Conservation (phyloP, 192 early-diverging fungal species). For the Linnemannia schmuckeri region DNA sequence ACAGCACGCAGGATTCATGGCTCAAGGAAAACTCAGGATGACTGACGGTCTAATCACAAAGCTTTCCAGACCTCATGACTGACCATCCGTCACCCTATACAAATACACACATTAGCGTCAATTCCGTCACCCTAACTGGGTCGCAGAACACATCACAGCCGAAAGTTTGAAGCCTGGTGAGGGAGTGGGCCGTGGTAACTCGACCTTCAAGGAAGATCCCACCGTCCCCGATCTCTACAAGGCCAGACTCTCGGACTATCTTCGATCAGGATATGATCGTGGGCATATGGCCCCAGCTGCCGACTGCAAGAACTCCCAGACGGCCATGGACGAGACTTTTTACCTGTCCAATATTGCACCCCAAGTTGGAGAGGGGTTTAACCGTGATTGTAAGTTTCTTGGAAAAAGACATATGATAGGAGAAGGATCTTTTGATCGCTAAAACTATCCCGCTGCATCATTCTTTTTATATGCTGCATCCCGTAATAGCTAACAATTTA, state of each 20-base stretch:
- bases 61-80: background rate
- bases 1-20: background rate
- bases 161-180: slow-evolving; percentile 69
- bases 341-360: slow-evolving; percentile 84
- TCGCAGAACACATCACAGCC: slow-evolving; percentile 77
- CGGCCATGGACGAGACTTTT: slow-evolving; percentile 91
- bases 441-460: background rate
- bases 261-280: slow-evolving; percentile 86
- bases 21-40: background rate
- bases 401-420: no score
- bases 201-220: slow-evolving; percentile 84
- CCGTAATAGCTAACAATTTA: background rate
- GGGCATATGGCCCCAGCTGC: slow-evolving; percentile 95
- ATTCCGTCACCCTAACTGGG: slow-evolving; percentile 61
- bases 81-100: background rate
- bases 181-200: slow-evolving; percentile 74
- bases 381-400: slow-evolving; percentile 78
- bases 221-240: slow-evolving; percentile 81
- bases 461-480: background rate
- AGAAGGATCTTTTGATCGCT: background rate
- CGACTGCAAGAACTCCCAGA: slow-evolving; percentile 80
- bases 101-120: slow-evolving; percentile 29
- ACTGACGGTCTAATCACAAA: background rate
- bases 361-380: slow-evolving; percentile 89
- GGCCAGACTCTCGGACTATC: slow-evolving; percentile 84